These are phyloP conservation scores for Emericellopsis terricola DNA, from an alignment of 495 filamentous ascomycete genomes.

Conservation along the genomic window DNA sequence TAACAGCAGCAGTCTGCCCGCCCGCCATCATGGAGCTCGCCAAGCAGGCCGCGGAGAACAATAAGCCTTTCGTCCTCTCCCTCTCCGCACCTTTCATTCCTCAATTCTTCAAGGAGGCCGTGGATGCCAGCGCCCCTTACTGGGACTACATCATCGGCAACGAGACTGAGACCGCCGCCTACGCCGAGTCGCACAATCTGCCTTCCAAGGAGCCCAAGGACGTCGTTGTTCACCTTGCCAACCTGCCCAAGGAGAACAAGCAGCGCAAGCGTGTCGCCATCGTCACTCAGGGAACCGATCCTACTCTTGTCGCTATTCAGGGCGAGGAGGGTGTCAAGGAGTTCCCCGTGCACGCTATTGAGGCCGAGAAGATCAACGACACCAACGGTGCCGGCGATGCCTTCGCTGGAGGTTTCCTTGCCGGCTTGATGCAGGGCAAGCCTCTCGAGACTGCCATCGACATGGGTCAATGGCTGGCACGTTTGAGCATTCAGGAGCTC, in stretches of 20 bases:
- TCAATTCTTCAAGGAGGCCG: conserved; percentile 91
- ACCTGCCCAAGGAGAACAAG: conserved; percentile 78
- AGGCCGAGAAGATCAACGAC: conserved; percentile 63
- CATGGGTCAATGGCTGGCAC: conserved; percentile 90
- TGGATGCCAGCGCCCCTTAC: conserved; percentile 71
- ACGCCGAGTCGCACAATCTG: conserved; percentile 61
- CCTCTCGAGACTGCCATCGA: conserved; percentile 56
- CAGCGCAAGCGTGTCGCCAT: conserved; percentile 65
- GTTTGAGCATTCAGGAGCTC: conserved; percentile 77
- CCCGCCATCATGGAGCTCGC: conserved; percentile 76
- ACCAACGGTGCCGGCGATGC: conserved; percentile 96
- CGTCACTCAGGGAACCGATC: conserved; percentile 83
- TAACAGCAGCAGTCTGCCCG: conserved; percentile 48
- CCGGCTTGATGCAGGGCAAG: conserved; percentile 74
- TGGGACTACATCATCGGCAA: conserved; percentile 96
- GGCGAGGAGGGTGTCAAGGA: conserved; percentile 53
- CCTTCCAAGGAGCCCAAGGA: conserved; percentile 60
- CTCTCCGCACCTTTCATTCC: conserved; percentile 90
- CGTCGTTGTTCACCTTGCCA: conserved; percentile 73
- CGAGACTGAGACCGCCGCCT: conserved; percentile 80
- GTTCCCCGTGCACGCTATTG: conserved; percentile 63
- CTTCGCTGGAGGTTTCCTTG: conserved; percentile 85
- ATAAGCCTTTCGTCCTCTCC: conserved; percentile 84
- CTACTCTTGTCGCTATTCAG: conserved; percentile 63
- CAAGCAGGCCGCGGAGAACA: conserved; percentile 69